Evolutionary conservation across 2,329 filamentous ascomycete species (phyloP).

Genomic region (Beauveria sp.): DNA sequence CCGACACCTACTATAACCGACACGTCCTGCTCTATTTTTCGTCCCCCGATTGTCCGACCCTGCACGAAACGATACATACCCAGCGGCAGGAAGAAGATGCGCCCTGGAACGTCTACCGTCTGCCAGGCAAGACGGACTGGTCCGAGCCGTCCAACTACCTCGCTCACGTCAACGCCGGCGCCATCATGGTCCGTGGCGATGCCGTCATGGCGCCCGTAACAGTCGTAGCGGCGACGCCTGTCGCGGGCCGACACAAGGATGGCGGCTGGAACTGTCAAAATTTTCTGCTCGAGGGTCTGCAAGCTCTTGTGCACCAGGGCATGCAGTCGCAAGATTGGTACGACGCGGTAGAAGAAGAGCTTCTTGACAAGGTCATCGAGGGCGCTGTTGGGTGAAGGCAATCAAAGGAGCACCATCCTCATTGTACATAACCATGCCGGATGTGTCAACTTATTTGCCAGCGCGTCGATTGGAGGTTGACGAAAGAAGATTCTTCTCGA

Average conservation of each 20-base stretch:
- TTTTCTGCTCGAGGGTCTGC: constrained; percentile 13
- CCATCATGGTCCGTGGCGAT: constrained; percentile 8
- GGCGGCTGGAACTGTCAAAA: constrained; percentile 14
- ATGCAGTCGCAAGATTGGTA: constrained; percentile 13
- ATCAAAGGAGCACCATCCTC: neutral
- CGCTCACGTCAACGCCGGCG: constrained; percentile 15
- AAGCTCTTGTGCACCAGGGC: constrained; percentile 10
- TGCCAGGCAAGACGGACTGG: constrained; percentile 12
- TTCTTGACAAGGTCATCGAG: constrained; percentile 11
- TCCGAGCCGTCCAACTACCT: constrained; percentile 10
- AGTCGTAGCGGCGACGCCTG: constrained; percentile 5
- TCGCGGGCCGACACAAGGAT: constrained; percentile 8
- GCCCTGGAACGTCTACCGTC: constrained; percentile 9
- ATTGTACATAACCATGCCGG: neutral
- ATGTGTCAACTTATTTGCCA: neutral
- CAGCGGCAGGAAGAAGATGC: constrained; percentile 9
- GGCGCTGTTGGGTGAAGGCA: constrained; percentile 1
- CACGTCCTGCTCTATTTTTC: constrained; percentile 14
- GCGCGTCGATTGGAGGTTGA: too few species aligned
- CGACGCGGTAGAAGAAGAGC: constrained; percentile 9
- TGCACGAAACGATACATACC: constrained; percentile 13
- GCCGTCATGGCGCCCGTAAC: constrained; percentile 10
- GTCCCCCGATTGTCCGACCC: constrained; percentile 11
- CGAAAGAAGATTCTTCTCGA: too few species aligned
- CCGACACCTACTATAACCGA: constrained; percentile 13